phyloP scores from a whole-genome alignment of 257 asterid species.

The Solanum corneliomulleri region DNA sequence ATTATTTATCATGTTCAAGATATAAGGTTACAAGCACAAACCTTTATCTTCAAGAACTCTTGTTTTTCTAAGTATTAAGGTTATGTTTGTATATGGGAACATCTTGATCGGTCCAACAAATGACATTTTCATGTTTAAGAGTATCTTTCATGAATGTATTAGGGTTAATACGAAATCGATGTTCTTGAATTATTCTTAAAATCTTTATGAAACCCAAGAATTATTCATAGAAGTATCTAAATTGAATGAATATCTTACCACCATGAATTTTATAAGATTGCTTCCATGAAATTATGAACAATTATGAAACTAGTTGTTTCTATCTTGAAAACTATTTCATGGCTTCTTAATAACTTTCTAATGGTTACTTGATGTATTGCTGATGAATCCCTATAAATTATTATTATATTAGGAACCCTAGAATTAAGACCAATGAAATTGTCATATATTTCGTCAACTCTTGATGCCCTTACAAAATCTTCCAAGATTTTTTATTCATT shows the following conservation, averaged over 20 bases:
- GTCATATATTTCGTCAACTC: neutral
- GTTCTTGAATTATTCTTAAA: neutral
- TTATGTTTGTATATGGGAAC: neutral
- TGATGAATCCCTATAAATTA: neutral
- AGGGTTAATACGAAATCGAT: neutral
- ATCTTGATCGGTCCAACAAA: neutral
- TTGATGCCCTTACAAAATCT: neutral
- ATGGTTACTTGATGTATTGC: no score
- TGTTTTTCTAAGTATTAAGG: neutral
- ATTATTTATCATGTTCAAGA: no score
- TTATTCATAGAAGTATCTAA: neutral
- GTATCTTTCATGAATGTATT: neutral
- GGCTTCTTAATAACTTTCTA: neutral
- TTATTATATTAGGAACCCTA: neutral
- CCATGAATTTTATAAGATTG: neutral
- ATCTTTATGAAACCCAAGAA: neutral
- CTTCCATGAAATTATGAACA: neutral
- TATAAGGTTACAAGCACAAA: neutral
- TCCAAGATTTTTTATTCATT: neutral
- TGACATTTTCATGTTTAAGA: neutral
- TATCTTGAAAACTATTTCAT: neutral
- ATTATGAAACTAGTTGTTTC: neutral
- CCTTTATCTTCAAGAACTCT: neutral
- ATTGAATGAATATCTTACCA: neutral
- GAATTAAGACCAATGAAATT: no score